phyloP scores from a whole-genome alignment of 306 rosid genomes.

The Crotalaria pallida region DNA sequence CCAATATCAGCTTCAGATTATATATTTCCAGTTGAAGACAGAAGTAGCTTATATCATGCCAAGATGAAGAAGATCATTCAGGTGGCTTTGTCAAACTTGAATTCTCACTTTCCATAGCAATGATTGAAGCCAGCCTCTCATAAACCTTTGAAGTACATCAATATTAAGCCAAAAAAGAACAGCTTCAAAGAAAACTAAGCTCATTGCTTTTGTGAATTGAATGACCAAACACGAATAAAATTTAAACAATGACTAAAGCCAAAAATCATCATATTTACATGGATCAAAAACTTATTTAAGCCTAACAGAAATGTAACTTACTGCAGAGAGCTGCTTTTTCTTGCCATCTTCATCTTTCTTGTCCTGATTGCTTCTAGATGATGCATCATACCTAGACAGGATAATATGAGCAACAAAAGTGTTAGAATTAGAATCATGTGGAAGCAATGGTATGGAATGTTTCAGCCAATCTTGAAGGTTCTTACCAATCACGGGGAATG shows the following conservation, averaged over 20 bases:
- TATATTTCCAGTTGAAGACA: not conserved
- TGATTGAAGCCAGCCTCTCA: conserved; percentile 66
- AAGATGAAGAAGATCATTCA: conserved; percentile 27
- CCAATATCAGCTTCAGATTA: conserved; percentile 2
- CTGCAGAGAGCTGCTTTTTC: conserved; percentile 52
- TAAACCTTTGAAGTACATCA: conserved; percentile 45
- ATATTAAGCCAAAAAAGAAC: conserved; percentile 1
- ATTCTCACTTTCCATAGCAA: conserved; percentile 84
- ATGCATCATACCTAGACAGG: conserved; percentile 62
- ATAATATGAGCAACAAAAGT: conserved; percentile 1
- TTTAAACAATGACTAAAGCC: too few species aligned
- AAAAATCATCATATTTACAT: too few species aligned
- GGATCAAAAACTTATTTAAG: too few species aligned
- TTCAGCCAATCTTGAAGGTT: not conserved
- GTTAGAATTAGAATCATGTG: not conserved
- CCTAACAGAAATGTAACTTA: conserved; percentile 22
- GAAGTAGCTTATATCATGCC: not conserved
- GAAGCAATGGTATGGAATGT: not conserved
- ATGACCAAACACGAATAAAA: too few species aligned
- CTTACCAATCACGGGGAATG: conserved; percentile 93
- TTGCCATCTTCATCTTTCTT: conserved; percentile 27
- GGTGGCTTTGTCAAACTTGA: conserved; percentile 46
- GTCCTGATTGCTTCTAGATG: conserved; percentile 30
- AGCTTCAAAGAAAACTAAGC: not conserved
- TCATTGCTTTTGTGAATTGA: too few species aligned